Evolutionary conservation across 2,329 filamentous ascomycete species (phyloP).

Genomic region (Colletotrichum lupini): DNA sequence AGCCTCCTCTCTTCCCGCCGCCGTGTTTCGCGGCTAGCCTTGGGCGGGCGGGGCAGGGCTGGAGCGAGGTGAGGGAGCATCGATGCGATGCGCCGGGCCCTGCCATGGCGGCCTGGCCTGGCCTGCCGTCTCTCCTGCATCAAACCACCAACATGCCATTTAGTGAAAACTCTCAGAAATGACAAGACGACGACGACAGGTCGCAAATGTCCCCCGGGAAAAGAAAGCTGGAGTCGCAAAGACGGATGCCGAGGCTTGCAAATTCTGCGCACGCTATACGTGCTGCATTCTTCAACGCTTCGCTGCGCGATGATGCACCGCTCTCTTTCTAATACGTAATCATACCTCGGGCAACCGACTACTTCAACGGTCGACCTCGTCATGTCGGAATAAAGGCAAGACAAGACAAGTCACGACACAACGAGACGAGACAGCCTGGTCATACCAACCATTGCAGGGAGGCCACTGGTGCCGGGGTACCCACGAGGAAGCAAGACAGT

Average conservation of each 20-base stretch:
- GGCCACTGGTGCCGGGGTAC: background rate
- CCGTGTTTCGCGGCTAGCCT: slow-evolving; percentile 25
- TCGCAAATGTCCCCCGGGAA: background rate
- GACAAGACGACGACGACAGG: slow-evolving; percentile 11
- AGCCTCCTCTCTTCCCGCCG: slow-evolving; percentile 19
- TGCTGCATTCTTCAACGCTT: slow-evolving; percentile 32
- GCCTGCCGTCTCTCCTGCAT: slow-evolving; percentile 11
- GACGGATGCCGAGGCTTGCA: slow-evolving; percentile 23
- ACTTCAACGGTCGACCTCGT: slow-evolving; percentile 9
- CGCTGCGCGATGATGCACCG: slow-evolving; percentile 12
- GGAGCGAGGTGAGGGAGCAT: background rate
- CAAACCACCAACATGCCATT: slow-evolving; percentile 19
- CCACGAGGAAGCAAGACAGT: background rate
- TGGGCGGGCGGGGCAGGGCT: slow-evolving; percentile 15
- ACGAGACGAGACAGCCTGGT: slow-evolving; percentile 9
- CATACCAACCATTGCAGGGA: slow-evolving; percentile 4
- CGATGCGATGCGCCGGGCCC: slow-evolving; percentile 13
- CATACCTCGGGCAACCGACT: background rate
- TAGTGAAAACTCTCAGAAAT: slow-evolving; percentile 21
- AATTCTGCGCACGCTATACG: slow-evolving; percentile 21
- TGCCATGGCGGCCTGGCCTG: background rate
- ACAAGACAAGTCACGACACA: slow-evolving; percentile 3
- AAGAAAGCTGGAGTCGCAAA: slow-evolving; percentile 21
- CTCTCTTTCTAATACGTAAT: slow-evolving; percentile 11
- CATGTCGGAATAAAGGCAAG: slow-evolving; percentile 15